phyloP scores from a whole-genome alignment of 352 stramenopile species.

The Pythium apleroticum region DNA sequence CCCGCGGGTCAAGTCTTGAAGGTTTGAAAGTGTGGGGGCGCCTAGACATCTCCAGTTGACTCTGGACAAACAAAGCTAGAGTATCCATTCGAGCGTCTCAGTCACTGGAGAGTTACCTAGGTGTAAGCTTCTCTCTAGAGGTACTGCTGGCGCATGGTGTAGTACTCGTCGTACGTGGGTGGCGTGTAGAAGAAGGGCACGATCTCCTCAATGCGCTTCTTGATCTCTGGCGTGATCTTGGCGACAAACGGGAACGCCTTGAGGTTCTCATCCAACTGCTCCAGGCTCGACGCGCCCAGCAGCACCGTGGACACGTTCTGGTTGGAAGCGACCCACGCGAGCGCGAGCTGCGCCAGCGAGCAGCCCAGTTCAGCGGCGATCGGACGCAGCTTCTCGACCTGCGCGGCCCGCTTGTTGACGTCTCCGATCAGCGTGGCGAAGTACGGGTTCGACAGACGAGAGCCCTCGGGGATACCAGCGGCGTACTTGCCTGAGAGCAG shows the following conservation, averaged over 20 bases:
- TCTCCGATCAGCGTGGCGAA: slow-evolving; percentile 26
- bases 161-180: too few species aligned
- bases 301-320: slow-evolving; percentile 44
- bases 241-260: slow-evolving; percentile 36
- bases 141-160: too few species aligned
- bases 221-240: slow-evolving; percentile 48
- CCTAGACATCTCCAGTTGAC: too few species aligned
- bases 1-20: too few species aligned
- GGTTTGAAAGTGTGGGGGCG: too few species aligned
- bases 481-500: slow-evolving; percentile 71
- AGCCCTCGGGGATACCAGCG: slow-evolving; percentile 31
- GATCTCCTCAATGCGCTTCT: slow-evolving; percentile 36
- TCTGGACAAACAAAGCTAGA: too few species aligned
- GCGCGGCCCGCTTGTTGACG: slow-evolving; percentile 10
- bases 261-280: slow-evolving; percentile 57
- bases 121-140: too few species aligned
- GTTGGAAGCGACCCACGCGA: slow-evolving; percentile 50
- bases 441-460: slow-evolving; percentile 28
- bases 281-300: slow-evolving; percentile 39
- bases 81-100: too few species aligned
- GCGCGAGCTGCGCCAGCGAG: slow-evolving; percentile 39
- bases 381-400: slow-evolving; percentile 30
- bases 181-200: too few species aligned
- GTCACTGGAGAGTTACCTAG: too few species aligned
- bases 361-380: slow-evolving; percentile 39